Conservation (phyloP, 1,139 yeast species). For the Yamadazyma mexicana region DNA sequence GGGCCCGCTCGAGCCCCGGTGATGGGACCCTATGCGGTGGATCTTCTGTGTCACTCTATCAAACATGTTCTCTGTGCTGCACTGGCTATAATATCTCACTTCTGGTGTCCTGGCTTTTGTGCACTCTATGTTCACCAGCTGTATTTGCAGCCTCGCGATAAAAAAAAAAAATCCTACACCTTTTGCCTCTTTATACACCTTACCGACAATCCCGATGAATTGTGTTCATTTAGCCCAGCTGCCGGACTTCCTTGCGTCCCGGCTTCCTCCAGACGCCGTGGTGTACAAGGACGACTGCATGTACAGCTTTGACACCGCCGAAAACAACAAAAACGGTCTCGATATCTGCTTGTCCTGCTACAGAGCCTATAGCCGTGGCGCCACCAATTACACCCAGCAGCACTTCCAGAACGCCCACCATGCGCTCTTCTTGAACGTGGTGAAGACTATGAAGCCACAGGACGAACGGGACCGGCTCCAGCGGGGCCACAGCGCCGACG, state of each 20-base stretch:
- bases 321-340: conserved; percentile 56
- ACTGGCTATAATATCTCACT: too few species aligned
- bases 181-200: not conserved
- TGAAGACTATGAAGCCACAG: conserved; percentile 44
- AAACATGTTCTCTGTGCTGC: conserved; percentile 1
- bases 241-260: not conserved
- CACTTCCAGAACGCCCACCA: conserved; percentile 57
- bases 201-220: not conserved
- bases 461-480: conserved; percentile 20
- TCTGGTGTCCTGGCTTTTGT: too few species aligned
- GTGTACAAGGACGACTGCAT: conserved; percentile 82
- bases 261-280: conserved; percentile 8
- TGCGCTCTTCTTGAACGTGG: conserved; percentile 55
- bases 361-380: conserved; percentile 59
- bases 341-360: conserved; percentile 73
- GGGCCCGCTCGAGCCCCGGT: too few species aligned
- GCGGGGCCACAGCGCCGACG: conserved; percentile 26
- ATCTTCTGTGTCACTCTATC: not conserved
- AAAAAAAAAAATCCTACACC: too few species aligned
- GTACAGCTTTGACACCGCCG: conserved; percentile 75
- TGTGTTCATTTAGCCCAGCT: conserved; percentile 1
- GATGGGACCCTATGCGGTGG: not conserved
- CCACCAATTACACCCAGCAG: conserved; percentile 52
- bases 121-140: too few species aligned
- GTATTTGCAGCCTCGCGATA: conserved; percentile 1